phyloP scores from a whole-genome alignment of 768 basidiomycete genomes.

The Naganishia vaughanmartiniae region DNA sequence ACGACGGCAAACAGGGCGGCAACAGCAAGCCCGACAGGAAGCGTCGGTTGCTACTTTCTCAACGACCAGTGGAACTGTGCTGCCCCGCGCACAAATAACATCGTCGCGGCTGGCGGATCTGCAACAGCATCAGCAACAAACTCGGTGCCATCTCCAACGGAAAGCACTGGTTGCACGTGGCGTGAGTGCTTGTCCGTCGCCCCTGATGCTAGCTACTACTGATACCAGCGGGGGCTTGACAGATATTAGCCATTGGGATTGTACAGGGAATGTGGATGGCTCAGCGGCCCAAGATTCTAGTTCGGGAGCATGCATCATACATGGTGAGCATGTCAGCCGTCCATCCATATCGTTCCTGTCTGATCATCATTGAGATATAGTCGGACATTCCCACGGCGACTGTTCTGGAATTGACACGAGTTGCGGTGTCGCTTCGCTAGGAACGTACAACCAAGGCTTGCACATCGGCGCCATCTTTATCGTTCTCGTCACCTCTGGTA shows the following conservation, averaged over 20 bases:
- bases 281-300: conserved; percentile 26
- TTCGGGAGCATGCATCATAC: conserved; percentile 39
- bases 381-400: conserved; percentile 44
- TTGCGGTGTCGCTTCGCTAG: conserved; percentile 10
- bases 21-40: conserved; percentile 7
- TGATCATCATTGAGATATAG: neutral
- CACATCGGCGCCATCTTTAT: conserved; percentile 46
- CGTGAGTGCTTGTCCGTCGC: conserved; percentile 30
- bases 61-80: conserved; percentile 6
- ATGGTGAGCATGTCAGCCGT: conserved; percentile 26
- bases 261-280: conserved; percentile 34
- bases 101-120: conserved; percentile 30
- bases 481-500: conserved; percentile 40
- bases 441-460: conserved; percentile 39
- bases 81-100: conserved; percentile 15
- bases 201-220: neutral
- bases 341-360: neutral
- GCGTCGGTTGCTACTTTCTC: conserved; percentile 10
- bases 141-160: conserved; percentile 32
- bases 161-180: conserved; percentile 38
- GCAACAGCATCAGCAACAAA: conserved; percentile 8
- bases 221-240: neutral
- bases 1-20: neutral
- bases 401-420: conserved; percentile 40
- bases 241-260: conserved; percentile 41